A percentile compares a stretch with the other conserved stretches of the same genome.
These are phyloP conservation scores for Atalantia buxifolia DNA, from an alignment of 345 rosid species.

Conservation along the genomic window DNA sequence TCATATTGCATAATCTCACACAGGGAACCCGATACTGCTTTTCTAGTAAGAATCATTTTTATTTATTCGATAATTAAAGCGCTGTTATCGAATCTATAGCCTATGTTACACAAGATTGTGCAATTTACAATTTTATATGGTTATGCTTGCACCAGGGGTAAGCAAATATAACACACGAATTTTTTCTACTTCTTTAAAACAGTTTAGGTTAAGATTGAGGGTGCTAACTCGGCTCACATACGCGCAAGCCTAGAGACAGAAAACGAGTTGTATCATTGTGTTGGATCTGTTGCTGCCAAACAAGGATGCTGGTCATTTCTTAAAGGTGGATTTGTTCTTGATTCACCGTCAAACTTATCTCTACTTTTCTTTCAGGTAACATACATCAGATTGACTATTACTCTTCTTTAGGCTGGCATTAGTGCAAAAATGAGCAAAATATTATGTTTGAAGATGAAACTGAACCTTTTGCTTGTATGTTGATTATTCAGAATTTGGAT, in stretches of 20 bases:
- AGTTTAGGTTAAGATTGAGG: slow-evolving; percentile 71
- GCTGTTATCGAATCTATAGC: not conserved
- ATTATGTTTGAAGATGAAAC: too few relatives aligned
- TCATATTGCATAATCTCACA: slow-evolving; percentile 49
- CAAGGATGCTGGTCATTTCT: slow-evolving; percentile 90
- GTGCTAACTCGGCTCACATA: slow-evolving; percentile 43
- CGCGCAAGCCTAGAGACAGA: slow-evolving; percentile 62
- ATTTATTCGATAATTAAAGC: not conserved
- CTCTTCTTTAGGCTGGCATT: too few relatives aligned
- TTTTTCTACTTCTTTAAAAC: slow-evolving; percentile 5
- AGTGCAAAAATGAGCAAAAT: too few relatives aligned
- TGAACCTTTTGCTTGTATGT: not conserved
- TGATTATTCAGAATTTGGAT: slow-evolving; percentile 35
- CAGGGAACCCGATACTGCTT: slow-evolving; percentile 52
- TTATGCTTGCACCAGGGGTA: not conserved
- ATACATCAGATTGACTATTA: not conserved
- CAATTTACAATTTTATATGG: not conserved
- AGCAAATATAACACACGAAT: not conserved
- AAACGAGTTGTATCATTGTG: slow-evolving; percentile 29
- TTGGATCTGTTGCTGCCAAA: slow-evolving; percentile 65
- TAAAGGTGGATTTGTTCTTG: slow-evolving; percentile 76
- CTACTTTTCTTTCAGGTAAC: slow-evolving; percentile 51
- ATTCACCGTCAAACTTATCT: slow-evolving; percentile 45
- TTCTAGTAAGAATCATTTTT: slow-evolving; percentile 44
- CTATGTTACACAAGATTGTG: not conserved